Conservation (phyloP, 108 stramenopile genomes). For the Discostella stelligeroides region DNA sequence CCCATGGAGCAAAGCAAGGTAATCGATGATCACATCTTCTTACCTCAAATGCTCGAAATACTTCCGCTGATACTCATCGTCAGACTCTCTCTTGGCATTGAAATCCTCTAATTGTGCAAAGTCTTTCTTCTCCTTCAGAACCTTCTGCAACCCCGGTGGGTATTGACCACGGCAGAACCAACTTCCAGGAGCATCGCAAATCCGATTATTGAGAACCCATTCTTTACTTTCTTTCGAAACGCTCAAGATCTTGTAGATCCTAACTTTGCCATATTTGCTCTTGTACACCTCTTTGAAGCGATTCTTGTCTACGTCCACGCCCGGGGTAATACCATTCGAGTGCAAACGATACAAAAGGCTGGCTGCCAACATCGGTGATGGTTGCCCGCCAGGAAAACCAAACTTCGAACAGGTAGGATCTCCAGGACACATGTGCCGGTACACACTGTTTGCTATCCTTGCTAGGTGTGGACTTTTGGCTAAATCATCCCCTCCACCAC, state of each 20-base stretch:
- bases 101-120: conserved; percentile 93
- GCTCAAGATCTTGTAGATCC: conserved; percentile 93
- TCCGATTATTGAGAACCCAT: conserved; percentile 85
- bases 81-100: conserved; percentile 65
- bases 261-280: conserved; percentile 94
- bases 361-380: conserved; percentile 72
- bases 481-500: conserved; percentile 97
- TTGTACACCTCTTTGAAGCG: conserved; percentile 87
- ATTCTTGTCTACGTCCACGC: conserved; percentile 77
- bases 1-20: background rate
- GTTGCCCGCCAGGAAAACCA: conserved; percentile 58
- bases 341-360: conserved; percentile 93
- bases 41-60: conserved; percentile 84
- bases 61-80: conserved; percentile 76
- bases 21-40: background rate
- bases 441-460: conserved; percentile 97
- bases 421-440: conserved; percentile 83
- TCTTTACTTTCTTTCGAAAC: conserved; percentile 89
- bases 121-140: conserved; percentile 81
- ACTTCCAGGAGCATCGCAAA: conserved; percentile 85
- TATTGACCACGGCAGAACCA: conserved; percentile 93
- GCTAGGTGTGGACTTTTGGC: conserved; percentile 97
- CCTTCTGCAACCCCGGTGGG: conserved; percentile 86
- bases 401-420: conserved; percentile 92
- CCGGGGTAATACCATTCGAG: conserved; percentile 69